A percentile compares a stretch with the other conserved stretches of the same genome.
Conservation (phyloP, 306 rosid genomes). For the Erythrophleum fordii region DNA sequence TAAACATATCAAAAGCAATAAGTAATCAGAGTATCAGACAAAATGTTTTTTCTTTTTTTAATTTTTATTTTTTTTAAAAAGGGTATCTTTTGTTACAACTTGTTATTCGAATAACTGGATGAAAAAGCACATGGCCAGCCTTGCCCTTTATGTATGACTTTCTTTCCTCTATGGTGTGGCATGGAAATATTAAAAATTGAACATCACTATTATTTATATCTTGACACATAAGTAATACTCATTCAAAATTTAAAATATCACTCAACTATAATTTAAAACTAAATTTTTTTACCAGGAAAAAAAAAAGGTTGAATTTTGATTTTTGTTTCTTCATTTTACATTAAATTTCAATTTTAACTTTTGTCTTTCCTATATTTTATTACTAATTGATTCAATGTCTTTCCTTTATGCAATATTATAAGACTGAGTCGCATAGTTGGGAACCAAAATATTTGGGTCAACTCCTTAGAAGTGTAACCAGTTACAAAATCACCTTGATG, state of each 20-base stretch:
- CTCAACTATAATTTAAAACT: not conserved
- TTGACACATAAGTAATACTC: not conserved
- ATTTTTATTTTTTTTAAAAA: too few relatives aligned
- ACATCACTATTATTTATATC: not conserved
- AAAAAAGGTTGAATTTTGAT: not conserved
- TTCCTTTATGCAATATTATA: too few relatives aligned
- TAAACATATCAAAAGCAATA: not conserved
- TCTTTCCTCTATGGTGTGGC: not conserved
- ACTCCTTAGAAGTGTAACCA: too few relatives aligned
- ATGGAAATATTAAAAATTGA: not conserved
- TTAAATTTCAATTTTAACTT: too few relatives aligned
- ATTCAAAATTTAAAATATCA: too few relatives aligned
- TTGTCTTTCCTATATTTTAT: too few relatives aligned
- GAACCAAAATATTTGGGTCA: too few relatives aligned
- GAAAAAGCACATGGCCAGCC: slow-evolving; percentile 7
- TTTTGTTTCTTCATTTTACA: not conserved
- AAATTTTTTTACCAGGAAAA: not conserved
- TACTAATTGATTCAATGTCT: too few relatives aligned
- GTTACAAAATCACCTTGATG: too few relatives aligned
- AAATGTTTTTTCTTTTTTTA: not conserved
- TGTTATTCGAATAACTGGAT: not conserved
- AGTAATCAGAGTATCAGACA: not conserved
- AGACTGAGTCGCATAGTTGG: too few relatives aligned
- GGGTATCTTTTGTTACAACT: not conserved
- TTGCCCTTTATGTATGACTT: not conserved